Evolutionary conservation across 768 basidiomycete species (phyloP), one percentile per base, ranked within the genome.

Genomic region (Xerocomus brunneocitrinus): DNA sequence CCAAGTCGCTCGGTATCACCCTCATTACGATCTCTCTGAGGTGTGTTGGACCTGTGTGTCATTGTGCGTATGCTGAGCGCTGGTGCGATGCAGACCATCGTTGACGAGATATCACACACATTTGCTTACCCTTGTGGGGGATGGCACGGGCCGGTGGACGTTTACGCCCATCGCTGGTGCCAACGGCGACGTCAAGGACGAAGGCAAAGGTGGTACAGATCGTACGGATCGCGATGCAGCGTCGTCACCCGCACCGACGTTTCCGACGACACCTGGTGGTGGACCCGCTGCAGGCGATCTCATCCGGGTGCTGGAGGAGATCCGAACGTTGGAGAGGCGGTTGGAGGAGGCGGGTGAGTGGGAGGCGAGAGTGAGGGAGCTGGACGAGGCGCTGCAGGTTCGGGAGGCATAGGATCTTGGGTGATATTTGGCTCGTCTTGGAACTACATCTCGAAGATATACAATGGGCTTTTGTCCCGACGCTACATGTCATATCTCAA

Each of bases 1-100:
- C 89, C 28, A 97, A 97, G 70, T 78, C 83, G 31, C 74, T 91
- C 12, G 92, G 87, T 1, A 93, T 97, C 64, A 95, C 95, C 0
- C 78, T 98, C 44, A 87, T 98, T 53, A 98, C 94, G 4, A 91
- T 98, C 47, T 94, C 94, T 14, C 75, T 92, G 49, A 84, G 88
- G 88, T 89, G 59, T 1, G 79, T 67, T 10, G 3, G 24, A 40
- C 5, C 9, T 28, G 28, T 8, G 36, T 42, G 13, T 30, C 13
- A 3, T 12, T n/a, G 27, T 4, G 13, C 19, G 19, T 9, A 6
- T 4, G 31, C 27, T 50, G 31, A 53, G 38, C 30, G 30, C 16
- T n/a, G 5, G n/a, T 14, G 1, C 5, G 3, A n/a, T 13, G 50
- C 58, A 86, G 95, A 12, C 94, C 93, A 0, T 85, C 89, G 0